A percentile compares a stretch with the other conserved stretches of the same genome.
These are phyloP conservation scores for Candida sanyaensis DNA, from an alignment of 1,139 yeast species.

Conservation along the genomic window DNA sequence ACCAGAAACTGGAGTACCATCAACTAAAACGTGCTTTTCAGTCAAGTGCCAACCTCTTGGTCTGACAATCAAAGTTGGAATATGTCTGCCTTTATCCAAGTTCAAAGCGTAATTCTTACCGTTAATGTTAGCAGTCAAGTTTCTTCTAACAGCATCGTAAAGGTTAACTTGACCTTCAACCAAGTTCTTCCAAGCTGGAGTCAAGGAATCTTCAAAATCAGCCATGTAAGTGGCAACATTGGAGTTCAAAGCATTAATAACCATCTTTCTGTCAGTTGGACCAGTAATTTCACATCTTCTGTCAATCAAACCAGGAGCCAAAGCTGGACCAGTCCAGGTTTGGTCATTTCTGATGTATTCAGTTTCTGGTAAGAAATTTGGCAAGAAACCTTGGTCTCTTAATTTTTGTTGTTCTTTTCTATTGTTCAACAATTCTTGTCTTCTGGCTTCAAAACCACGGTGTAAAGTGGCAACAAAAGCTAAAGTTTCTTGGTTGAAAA, in stretches of 20 bases:
- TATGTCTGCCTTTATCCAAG: slow-evolving; percentile 39
- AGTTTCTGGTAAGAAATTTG: slow-evolving; percentile 76
- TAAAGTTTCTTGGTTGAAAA: slow-evolving; percentile 67
- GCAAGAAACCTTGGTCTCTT: slow-evolving; percentile 69
- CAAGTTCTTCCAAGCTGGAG: slow-evolving; percentile 94
- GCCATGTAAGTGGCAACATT: slow-evolving; percentile 92
- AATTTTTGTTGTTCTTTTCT: slow-evolving; percentile 60
- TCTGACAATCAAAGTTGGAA: slow-evolving; percentile 78
- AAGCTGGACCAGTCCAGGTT: slow-evolving; percentile 77
- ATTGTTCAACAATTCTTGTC: slow-evolving; percentile 60
- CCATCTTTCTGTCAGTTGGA: slow-evolving; percentile 90
- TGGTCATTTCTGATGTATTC: slow-evolving; percentile 68
- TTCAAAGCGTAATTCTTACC: slow-evolving; percentile 66
- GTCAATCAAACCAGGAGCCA: slow-evolving; percentile 76
- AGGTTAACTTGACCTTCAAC: slow-evolving; percentile 89
- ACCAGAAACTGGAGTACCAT: slow-evolving; percentile 75
- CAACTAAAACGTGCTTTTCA: slow-evolving; percentile 71
- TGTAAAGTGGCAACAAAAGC: slow-evolving; percentile 75
- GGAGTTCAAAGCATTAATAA: slow-evolving; percentile 88
- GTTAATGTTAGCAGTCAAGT: slow-evolving; percentile 56
- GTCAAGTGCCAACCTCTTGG: slow-evolving; percentile 88
- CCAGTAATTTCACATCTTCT: slow-evolving; percentile 88
- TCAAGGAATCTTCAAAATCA: slow-evolving; percentile 91
- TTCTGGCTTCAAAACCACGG: slow-evolving; percentile 63
- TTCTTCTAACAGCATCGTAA: slow-evolving; percentile 80